Evolutionary conservation across 1,139 yeast genomes (phyloP).

Genomic region (Yamadazyma jaroonii): DNA sequence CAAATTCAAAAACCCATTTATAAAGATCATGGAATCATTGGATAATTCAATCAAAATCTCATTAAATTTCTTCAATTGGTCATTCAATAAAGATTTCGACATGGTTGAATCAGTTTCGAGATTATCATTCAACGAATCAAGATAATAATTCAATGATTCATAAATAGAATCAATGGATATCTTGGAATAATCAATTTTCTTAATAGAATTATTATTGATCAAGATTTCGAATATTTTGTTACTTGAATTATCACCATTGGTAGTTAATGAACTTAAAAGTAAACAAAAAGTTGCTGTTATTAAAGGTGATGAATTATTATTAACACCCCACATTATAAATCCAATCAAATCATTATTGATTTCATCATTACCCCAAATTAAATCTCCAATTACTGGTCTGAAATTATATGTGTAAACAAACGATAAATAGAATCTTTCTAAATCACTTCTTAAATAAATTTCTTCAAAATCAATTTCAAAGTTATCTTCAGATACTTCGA

Average conservation of each 20-base stretch:
- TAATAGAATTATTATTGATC: slow-evolving; percentile 27
- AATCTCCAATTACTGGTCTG: slow-evolving; percentile 55
- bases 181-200: slow-evolving; percentile 41
- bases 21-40: slow-evolving; percentile 76
- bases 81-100: slow-evolving; percentile 31
- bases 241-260: slow-evolving; percentile 49
- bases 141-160: slow-evolving; percentile 55
- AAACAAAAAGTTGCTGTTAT: slow-evolving; percentile 82
- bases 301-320: slow-evolving; percentile 72
- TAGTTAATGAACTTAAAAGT: slow-evolving; percentile 71
- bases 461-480: slow-evolving; percentile 45
- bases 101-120: slow-evolving; percentile 36
- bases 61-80: slow-evolving; percentile 17
- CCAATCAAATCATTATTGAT: slow-evolving; percentile 48
- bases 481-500: background rate
- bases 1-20: slow-evolving; percentile 64
- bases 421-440: slow-evolving; percentile 83
- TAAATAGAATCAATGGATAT: slow-evolving; percentile 61
- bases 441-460: slow-evolving; percentile 70
- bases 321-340: slow-evolving; percentile 84
- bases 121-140: slow-evolving; percentile 46
- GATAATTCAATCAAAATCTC: slow-evolving; percentile 54
- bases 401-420: slow-evolving; percentile 67
- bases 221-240: slow-evolving; percentile 40
- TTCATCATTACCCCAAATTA: slow-evolving; percentile 55